Evolutionary conservation across 2,329 filamentous ascomycete genomes (phyloP).

Genomic region (Zymoseptoria tritici): DNA sequence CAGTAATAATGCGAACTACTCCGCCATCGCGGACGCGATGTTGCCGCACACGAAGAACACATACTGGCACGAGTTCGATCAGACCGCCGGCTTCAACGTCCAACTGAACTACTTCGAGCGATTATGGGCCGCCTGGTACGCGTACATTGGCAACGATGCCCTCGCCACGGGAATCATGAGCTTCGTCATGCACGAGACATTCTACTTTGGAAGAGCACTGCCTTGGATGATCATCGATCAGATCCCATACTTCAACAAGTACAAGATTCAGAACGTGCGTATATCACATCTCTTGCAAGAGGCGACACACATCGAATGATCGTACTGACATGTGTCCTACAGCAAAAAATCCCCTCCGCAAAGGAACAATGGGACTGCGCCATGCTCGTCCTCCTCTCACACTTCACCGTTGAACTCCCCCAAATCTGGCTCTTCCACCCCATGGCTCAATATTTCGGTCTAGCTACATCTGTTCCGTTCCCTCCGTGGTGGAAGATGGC

Average conservation of each 20-base stretch:
- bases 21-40: slow-evolving; percentile 29
- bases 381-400: slow-evolving; percentile 81
- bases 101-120: slow-evolving; percentile 80
- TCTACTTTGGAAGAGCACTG: slow-evolving; percentile 88
- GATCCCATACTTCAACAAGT: slow-evolving; percentile 81
- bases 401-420: slow-evolving; percentile 96
- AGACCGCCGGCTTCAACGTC: slow-evolving; percentile 66
- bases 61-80: slow-evolving; percentile 60
- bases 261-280: slow-evolving; percentile 84
- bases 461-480: slow-evolving; percentile 84
- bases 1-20: slow-evolving; percentile 28
- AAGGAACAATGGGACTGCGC: slow-evolving; percentile 94
- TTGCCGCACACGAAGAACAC: slow-evolving; percentile 42
- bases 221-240: slow-evolving; percentile 90
- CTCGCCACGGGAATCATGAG: slow-evolving; percentile 97
- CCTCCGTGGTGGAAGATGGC: slow-evolving; percentile 78
- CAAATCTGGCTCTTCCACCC: slow-evolving; percentile 99
- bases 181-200: slow-evolving; percentile 84
- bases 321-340: slow-evolving; percentile 9
- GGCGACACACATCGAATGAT: slow-evolving; percentile 7
- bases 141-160: slow-evolving; percentile 96
- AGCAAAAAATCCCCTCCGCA: slow-evolving; percentile 81
- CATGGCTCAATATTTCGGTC: slow-evolving; percentile 83
- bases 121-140: slow-evolving; percentile 92
- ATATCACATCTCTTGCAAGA: not conserved